phyloP scores from a whole-genome alignment of 2,329 filamentous ascomycete genomes.

The Fusarium agapanthi region DNA sequence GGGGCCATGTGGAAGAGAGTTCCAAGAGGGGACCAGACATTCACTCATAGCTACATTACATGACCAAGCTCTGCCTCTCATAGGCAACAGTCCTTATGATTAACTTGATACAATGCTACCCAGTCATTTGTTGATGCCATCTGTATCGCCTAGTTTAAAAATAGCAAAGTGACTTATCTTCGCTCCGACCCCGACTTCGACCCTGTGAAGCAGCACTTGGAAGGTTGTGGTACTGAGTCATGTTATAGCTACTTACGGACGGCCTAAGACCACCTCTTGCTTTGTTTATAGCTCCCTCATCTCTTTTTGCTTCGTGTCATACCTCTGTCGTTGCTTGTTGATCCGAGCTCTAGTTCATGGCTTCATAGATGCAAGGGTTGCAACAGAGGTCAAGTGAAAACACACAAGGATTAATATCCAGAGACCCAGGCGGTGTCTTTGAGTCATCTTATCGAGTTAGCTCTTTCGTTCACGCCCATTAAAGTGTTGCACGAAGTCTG shows the following conservation, averaged over 20 bases:
- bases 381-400: neutral
- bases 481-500: neutral
- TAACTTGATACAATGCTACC: fast-evolving
- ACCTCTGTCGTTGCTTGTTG: neutral
- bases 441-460: neutral
- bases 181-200: neutral
- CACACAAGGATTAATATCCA: no score
- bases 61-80: neutral
- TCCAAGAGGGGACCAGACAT: neutral
- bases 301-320: neutral
- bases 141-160: neutral
- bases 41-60: neutral
- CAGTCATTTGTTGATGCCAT: neutral
- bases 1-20: neutral
- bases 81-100: fast-evolving
- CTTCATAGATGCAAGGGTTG: neutral
- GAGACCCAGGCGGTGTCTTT: fast-evolving
- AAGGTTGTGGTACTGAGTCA: neutral
- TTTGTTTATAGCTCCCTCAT: fast-evolving
- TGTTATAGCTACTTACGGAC: no score
- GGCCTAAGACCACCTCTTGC: fast-evolving
- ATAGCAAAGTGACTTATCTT: neutral
- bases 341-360: neutral
- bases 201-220: neutral
- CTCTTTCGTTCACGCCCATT: neutral